A percentile compares a stretch with the other conserved stretches of the same genome.
Conservation (phyloP, 345 rosid genomes). For the Crucihimalaya himalaica region DNA sequence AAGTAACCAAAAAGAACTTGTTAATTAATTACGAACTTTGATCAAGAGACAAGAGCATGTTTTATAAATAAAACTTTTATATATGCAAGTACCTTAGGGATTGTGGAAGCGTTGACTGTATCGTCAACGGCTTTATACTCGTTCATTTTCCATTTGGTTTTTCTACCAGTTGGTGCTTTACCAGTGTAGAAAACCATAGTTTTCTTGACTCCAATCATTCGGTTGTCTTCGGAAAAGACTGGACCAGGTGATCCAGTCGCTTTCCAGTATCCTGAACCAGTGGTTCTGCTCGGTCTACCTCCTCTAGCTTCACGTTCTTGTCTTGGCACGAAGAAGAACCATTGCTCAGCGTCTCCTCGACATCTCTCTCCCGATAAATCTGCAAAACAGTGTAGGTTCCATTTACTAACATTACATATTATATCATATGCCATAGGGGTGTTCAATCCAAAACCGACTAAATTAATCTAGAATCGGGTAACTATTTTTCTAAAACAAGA, state of each 20-base stretch:
- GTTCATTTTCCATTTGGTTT: slow-evolving; percentile 96
- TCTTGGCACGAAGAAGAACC: slow-evolving; percentile 90
- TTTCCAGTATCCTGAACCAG: slow-evolving; percentile 92
- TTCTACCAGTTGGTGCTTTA: slow-evolving; percentile 77
- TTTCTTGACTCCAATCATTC: slow-evolving; percentile 79
- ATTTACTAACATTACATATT: background rate
- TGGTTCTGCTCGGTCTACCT: slow-evolving; percentile 79
- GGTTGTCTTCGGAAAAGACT: slow-evolving; percentile 67
- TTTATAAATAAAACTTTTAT: background rate
- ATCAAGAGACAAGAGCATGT: background rate
- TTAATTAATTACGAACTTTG: background rate
- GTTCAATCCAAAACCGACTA: background rate
- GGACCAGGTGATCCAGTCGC: slow-evolving; percentile 92
- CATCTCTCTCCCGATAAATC: slow-evolving; percentile 68
- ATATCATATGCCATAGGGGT: background rate
- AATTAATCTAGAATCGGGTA: background rate
- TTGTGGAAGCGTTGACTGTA: slow-evolving; percentile 27
- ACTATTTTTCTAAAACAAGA: background rate
- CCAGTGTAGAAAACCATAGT: slow-evolving; percentile 94
- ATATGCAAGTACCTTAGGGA: slow-evolving; percentile 48
- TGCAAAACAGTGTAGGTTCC: slow-evolving; percentile 36
- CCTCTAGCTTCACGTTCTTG: slow-evolving; percentile 88
- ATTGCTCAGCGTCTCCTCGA: slow-evolving; percentile 73
- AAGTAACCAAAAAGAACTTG: slow-evolving; percentile 2
- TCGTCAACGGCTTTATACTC: slow-evolving; percentile 83